These are phyloP conservation scores for Conringia planisiliqua DNA, from an alignment of 345 rosid genomes.

Conservation along the genomic window DNA sequence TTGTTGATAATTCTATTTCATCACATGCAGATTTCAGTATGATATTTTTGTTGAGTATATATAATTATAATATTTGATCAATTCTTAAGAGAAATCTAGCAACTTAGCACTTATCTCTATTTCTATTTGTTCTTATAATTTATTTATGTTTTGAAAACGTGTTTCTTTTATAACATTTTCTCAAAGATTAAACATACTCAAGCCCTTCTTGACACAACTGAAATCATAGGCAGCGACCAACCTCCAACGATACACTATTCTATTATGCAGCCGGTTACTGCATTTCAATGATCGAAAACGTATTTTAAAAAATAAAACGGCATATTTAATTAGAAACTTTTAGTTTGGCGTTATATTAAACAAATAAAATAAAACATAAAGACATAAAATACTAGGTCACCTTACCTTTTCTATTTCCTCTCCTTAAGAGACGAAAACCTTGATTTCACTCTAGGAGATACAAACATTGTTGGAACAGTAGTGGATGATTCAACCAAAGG, in stretches of 20 bases:
- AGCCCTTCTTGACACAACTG: not conserved
- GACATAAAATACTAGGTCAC: not conserved
- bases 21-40: slow-evolving; percentile 19
- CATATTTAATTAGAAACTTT: too few relatives aligned
- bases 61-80: not conserved
- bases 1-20: slow-evolving; percentile 18
- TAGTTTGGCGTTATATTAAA: too few relatives aligned
- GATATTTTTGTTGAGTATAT: not conserved
- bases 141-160: not conserved
- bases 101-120: not conserved
- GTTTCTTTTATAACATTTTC: not conserved
- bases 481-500: not conserved
- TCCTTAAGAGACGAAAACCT: not conserved
- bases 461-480: not conserved
- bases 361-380: too few relatives aligned
- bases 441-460: not conserved
- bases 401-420: not conserved
- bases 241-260: not conserved
- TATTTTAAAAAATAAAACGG: too few relatives aligned
- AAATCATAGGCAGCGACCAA: not conserved
- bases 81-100: not conserved
- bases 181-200: not conserved
- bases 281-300: not conserved
- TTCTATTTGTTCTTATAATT: not conserved
- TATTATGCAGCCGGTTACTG: not conserved